Base-by-base conservation (phyloP, 352 stramenopile species). In the Phytophthora podocarpi region DNA sequence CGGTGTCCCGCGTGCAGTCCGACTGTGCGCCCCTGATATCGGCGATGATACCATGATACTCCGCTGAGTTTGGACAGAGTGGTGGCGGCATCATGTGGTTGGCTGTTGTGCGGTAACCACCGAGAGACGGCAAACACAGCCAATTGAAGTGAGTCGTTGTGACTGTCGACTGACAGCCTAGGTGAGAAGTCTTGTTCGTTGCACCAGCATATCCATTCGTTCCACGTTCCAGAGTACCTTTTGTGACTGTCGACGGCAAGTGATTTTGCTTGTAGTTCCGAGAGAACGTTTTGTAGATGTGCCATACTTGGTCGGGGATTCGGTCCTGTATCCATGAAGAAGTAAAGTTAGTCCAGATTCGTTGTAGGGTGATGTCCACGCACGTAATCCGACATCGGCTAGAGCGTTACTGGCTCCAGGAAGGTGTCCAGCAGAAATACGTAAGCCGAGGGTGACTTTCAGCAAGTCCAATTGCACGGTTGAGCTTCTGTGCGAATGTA, bases 261-360 rank as follows among this genome's bases (percentile, higher is more conserved):
- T 21, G 40, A 24, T 26, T 49, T 5, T 2, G 39, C 30, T 21
- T 64, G 56, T 8, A 64, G 20, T 20, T 51, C 13, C 5, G 10
- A 10, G 36, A 64, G 37, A 51, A 64, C 9, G 16, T 30, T 34
- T 12, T 37, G 46, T 64, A 64, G 28, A 64, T 52, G 18, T 58
- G 37, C 7, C 47, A 39, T 11, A 21, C 5, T 30, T 23, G 11
- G 3, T 24, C 13, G 5, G 56, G 21, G 2, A 65, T 11, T 31
- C 21, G 27, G 2, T 28, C 32, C 39, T 59, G 45, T 46, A 20
- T 39, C 56, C 56, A 59, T 23, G 24, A 30, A 26, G 9, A 65
- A 13, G 41, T 32, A 3, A 47, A 18, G 56, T 65, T 65, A 65
- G 56, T 37, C 45, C 56, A 64, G 15, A 21, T 13, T 5, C 35